A percentile compares a stretch with the other conserved stretches of the same genome.
phyloP scores from a whole-genome alignment of 2,329 filamentous ascomycete species.

The Stagonosporopsis tanaceti region DNA sequence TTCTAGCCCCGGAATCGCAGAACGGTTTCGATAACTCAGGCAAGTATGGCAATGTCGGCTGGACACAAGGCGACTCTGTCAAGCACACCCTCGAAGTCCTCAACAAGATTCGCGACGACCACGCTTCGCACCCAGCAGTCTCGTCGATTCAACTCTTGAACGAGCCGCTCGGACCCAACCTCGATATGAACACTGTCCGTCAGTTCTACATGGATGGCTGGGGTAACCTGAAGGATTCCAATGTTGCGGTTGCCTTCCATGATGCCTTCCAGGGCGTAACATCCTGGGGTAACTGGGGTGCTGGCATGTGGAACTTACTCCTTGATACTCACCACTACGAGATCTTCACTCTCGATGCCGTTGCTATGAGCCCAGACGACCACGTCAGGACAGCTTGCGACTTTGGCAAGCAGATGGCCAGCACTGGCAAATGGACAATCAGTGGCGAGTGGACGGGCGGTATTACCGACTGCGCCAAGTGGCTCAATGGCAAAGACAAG shows the following conservation, averaged over 20 bases:
- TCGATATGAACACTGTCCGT: conserved; percentile 54
- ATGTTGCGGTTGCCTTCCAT: conserved; percentile 56
- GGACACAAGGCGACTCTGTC: conserved; percentile 56
- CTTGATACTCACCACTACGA: conserved; percentile 60
- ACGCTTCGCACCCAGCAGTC: conserved; percentile 55
- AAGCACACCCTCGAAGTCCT: conserved; percentile 52
- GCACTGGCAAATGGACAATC: conserved; percentile 57
- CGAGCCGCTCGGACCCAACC: conserved; percentile 54
- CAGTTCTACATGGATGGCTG: conserved; percentile 60
- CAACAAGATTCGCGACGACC: conserved; percentile 57
- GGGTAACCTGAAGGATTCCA: conserved; percentile 53
- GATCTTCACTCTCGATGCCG: conserved; percentile 52
- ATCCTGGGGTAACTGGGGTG: conserved; percentile 55
- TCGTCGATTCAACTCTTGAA: conserved; percentile 58
- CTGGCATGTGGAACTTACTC: conserved; percentile 54
- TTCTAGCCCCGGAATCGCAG: conserved; percentile 65
- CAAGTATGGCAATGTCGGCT: conserved; percentile 55
- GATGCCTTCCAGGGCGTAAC: conserved; percentile 57
- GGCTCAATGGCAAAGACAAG: conserved; percentile 57
- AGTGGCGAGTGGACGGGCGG: conserved; percentile 58
- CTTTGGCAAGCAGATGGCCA: conserved; percentile 56
- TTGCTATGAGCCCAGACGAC: conserved; percentile 49
- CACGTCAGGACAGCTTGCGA: conserved; percentile 55
- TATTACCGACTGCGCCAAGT: conserved; percentile 58
- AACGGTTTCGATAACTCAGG: conserved; percentile 75